Evolutionary conservation across 2,329 filamentous ascomycete species (phyloP).

Genomic region (Sporothrix variecibatus): DNA sequence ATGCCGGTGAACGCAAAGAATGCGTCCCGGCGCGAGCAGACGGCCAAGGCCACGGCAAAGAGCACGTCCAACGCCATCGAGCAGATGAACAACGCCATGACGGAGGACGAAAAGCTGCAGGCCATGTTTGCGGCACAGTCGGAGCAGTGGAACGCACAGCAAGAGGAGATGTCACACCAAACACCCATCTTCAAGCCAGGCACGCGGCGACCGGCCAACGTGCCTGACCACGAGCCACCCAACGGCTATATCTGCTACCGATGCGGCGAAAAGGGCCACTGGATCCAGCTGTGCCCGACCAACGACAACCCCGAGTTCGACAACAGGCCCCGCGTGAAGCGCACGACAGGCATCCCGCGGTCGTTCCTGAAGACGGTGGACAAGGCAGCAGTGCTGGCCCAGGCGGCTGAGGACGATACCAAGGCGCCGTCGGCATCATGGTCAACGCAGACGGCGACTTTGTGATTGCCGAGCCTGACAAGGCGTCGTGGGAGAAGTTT

Average conservation of each 20-base stretch:
- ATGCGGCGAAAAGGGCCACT: constrained; percentile 97
- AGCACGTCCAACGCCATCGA: constrained; percentile 58
- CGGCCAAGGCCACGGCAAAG: constrained; percentile 61
- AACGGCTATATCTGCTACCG: constrained; percentile 95
- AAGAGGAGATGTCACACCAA: constrained; percentile 86
- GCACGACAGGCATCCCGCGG: constrained; percentile 93
- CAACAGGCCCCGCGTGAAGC: constrained; percentile 87
- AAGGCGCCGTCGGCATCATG: constrained; percentile 89
- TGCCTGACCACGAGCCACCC: constrained; percentile 90
- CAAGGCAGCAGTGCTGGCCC: constrained; percentile 74
- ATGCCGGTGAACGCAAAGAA: constrained; percentile 89
- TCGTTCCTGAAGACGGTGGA: constrained; percentile 96
- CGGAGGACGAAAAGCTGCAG: constrained; percentile 90
- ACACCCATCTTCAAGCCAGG: constrained; percentile 63
- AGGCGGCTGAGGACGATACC: constrained; percentile 73
- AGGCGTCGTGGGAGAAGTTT: constrained; percentile 94
- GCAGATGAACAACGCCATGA: constrained; percentile 76
- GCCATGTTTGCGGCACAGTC: constrained; percentile 90
- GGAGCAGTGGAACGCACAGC: constrained; percentile 89
- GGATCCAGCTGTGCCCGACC: constrained; percentile 98
- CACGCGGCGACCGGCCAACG: constrained; percentile 68
- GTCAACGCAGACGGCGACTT: constrained; percentile 97
- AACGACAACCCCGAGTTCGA: constrained; percentile 97
- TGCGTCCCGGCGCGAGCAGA: constrained; percentile 65
- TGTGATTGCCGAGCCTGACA: constrained; percentile 93